Base-by-base conservation (phyloP, 73 alveolate genomes). In the Diophrys appendiculata region DNA sequence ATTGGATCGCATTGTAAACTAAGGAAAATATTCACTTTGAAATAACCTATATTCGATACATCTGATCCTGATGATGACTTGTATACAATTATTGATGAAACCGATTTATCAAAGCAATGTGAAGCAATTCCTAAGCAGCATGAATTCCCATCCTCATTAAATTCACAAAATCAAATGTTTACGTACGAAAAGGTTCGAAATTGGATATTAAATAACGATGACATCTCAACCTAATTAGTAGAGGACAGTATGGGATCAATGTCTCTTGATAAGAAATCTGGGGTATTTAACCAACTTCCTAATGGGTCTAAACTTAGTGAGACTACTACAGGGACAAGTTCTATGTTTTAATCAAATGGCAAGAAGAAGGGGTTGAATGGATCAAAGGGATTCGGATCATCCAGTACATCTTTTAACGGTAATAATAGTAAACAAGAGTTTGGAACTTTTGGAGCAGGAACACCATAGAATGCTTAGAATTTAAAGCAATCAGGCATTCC, bases 1-100 rank as follows among this genome's bases (percentile, higher is more conserved):
- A 31, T 67, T 3, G 75, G 75, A 43, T 67, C 75, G 52, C 31
- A 25, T 67, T 67, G 75, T 54, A 67, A 67, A 28, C 3, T 67
- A 23, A 67, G 75, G 24, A 67, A 67, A 67, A 67, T 67, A 1
- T 67, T 67, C 53, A 3, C 75, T 28, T 5, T 67, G 52, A 67
- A 67, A 67, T 25, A 18, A 25, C 52, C 26, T 14, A 67, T 67
- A 1, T 25, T 23, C 2, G 75, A 67, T 28, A 67, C 75, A 3
- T 3, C 75, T 26, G 31, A 67, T 29, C 26, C 25, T 3, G 75
- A 67, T 25, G 75, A 67, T 3, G 53, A 43, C 60, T 18, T 43
- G n/a, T 43, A 3, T 3, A 31, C 25, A 2, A 67, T 67, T 25
- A 67, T 67, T 25, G 75, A 67, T 31, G 75, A 67, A 72, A 72